Base-by-base conservation (phyloP, 2,329 filamentous ascomycete genomes). In the Penicillium griseofulvum region DNA sequence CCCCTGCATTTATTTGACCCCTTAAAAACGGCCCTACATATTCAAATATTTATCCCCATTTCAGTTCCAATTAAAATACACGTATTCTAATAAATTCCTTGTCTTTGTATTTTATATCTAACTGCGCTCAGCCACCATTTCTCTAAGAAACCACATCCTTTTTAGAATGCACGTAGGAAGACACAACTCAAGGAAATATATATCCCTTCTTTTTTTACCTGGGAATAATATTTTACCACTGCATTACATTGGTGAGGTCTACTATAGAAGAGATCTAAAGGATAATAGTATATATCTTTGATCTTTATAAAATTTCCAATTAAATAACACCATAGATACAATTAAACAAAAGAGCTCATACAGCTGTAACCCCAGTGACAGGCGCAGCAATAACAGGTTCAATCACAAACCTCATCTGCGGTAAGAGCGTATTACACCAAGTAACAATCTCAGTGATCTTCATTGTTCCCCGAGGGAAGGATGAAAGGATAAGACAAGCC, bases 371-470 rank as follows among this genome's bases (percentile, higher is more conserved):
- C n/a, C 38, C 4, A 1, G n/a, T 34, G 29, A 28, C 10, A 7
- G 34, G 46, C 34, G 4, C 7, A 28, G 8, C n/a, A 29, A 19
- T 16, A 49, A 31, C 7, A 14, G 36, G 24, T 9, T 38, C 34
- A 44, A 55, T 43, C 26, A 51, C 38, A 9, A 51, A 39, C 10
- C 52, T 19, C 4, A 54, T 37, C 24, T 50, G 37, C 28, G 46
- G 46, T 0, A 9, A 5, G 2, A 3, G 10, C 5, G 11, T 1
- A 29, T 24, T 10, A 16, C 4, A 17, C 52, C 52, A 54, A 33
- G 39, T 44, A 5, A 50, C 31, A 38, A 50, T 26, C 3, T 7
- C 24, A 5, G 37, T n/a, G 17, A 54, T 50, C 24, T 7, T 17
- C 46, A 50, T 38, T 4, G 46, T 44, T 1, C 52, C 52, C 31